Conservation (phyloP, 2,329 filamentous ascomycete species). For the Penicillium hesseltinei region DNA sequence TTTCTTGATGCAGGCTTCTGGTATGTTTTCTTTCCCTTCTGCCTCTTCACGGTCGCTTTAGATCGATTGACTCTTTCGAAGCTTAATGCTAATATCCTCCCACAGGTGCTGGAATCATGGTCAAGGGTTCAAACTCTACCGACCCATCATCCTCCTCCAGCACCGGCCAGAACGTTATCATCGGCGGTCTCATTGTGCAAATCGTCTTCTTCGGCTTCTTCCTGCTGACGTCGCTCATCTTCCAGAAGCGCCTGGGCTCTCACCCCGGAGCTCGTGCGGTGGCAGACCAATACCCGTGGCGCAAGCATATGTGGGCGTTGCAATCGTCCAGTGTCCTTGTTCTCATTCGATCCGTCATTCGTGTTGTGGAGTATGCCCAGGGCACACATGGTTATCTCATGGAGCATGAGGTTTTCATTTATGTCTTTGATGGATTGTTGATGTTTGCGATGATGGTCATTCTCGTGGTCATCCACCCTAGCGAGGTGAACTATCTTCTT, state of each 20-base stretch:
- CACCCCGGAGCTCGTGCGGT: conserved; percentile 28
- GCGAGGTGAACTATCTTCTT: conserved; percentile 25
- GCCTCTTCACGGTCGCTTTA: background rate
- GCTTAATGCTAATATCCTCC: background rate
- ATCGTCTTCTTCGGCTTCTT: conserved; percentile 35
- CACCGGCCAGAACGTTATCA: conserved; percentile 27
- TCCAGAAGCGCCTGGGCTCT: conserved; percentile 27
- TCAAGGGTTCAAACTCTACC: conserved; percentile 6
- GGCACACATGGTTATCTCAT: conserved; percentile 28
- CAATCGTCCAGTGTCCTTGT: conserved; percentile 25
- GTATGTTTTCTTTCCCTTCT: conserved; percentile 5
- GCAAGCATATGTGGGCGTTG: conserved; percentile 35
- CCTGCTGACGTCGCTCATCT: conserved; percentile 23
- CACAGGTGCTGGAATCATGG: conserved; percentile 23
- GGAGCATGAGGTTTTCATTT: conserved; percentile 30
- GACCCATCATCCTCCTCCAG: background rate
- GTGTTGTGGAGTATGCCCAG: conserved; percentile 30
- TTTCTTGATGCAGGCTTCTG: conserved; percentile 32
- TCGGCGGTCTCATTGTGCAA: conserved; percentile 31
- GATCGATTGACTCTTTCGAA: background rate
- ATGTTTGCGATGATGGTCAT: conserved; percentile 28
- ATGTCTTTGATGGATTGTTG: conserved; percentile 32
- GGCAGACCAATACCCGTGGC: conserved; percentile 32
- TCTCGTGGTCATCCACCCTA: conserved; percentile 26
- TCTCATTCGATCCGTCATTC: conserved; percentile 31